Evolutionary conservation across 345 rosid genomes (phyloP), one percentile per base, ranked within the genome.

Genomic region (Ricinus communis): DNA sequence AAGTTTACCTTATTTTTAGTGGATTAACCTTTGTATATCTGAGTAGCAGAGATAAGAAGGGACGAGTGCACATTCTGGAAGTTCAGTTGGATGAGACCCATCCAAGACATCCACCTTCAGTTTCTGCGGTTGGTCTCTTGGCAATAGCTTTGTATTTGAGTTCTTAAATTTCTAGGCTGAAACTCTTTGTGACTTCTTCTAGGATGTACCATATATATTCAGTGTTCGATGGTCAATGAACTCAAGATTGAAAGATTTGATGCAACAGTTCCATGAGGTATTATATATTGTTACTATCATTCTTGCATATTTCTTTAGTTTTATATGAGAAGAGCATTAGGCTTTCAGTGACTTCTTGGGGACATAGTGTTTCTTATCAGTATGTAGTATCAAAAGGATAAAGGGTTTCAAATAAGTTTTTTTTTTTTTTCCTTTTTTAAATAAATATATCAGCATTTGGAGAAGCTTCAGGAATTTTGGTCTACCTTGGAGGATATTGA

Each of bases 401-500:
- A 72, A 28, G 36, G 19, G 30, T 50, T 24, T 62, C 59, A 40
- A 9, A 12, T 18, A 16, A 50, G 40, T 40, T 27, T 28, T 36
- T 67, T 40, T 21, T 21, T 71, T 68, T 4, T 62, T 7, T 53
- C n/a, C n/a, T n/a, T n/a, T n/a, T n/a, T n/a, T n/a, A n/a, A n/a
- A 24, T 21, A 40, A 62, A 47, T 38, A 15, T 61, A 62, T 40
- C 69, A 90, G 94, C 96, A 93, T 85, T 60, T 90, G 77, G 85
- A 86, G 72, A 82, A 62, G 66, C 90, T 93, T 72, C 86, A 83
- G 74, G 88, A 85, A 65, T 86, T 87, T 72, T 93, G 95, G 95
- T 85, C 88, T 66, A 81, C 87, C 66, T 79, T 93, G 82, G 93
- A 90, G 24, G 93, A 87, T 40, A 88, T 93, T 55, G 96, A 93